phyloP scores from a whole-genome alignment of 2,329 filamentous ascomycete species.

The Grosmannia serpens region DNA sequence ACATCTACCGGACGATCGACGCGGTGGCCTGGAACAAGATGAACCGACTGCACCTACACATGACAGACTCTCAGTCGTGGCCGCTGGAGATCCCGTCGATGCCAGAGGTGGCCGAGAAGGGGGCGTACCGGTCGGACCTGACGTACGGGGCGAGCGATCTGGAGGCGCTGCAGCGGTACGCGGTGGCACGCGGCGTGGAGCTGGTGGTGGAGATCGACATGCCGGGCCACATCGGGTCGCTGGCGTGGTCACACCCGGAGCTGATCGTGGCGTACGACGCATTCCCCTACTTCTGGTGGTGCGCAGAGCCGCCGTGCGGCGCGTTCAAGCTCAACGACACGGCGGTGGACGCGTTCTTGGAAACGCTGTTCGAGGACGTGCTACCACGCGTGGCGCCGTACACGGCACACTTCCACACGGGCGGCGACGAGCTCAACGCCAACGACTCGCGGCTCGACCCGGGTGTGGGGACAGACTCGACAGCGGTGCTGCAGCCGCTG shows the following conservation, averaged over 20 bases:
- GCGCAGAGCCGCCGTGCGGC: slow-evolving; percentile 52
- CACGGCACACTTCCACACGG: slow-evolving; percentile 69
- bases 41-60: slow-evolving; percentile 70
- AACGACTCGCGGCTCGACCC: slow-evolving; percentile 66
- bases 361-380: slow-evolving; percentile 62
- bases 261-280: slow-evolving; percentile 55
- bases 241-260: slow-evolving; percentile 56
- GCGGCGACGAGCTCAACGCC: slow-evolving; percentile 76
- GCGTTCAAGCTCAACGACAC: slow-evolving; percentile 67
- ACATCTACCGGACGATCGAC: slow-evolving; percentile 67
- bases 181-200: slow-evolving; percentile 54
- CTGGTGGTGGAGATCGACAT: slow-evolving; percentile 70
- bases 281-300: slow-evolving; percentile 46
- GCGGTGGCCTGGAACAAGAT: slow-evolving; percentile 69
- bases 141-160: slow-evolving; percentile 59
- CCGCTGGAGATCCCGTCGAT: slow-evolving; percentile 69
- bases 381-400: slow-evolving; percentile 61
- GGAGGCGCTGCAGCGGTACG: slow-evolving; percentile 57
- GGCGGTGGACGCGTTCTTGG: slow-evolving; percentile 58
- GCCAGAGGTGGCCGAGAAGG: slow-evolving; percentile 59
- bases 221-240: slow-evolving; percentile 65
- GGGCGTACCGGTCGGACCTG: slow-evolving; percentile 57
- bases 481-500: slow-evolving; percentile 55
- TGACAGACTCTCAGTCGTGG: slow-evolving; percentile 78
- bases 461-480: slow-evolving; percentile 55